Evolutionary conservation across 192 early-diverging fungal genomes (phyloP), one percentile per base, ranked within the genome.

Genomic region (Entomortierella parvispora): DNA sequence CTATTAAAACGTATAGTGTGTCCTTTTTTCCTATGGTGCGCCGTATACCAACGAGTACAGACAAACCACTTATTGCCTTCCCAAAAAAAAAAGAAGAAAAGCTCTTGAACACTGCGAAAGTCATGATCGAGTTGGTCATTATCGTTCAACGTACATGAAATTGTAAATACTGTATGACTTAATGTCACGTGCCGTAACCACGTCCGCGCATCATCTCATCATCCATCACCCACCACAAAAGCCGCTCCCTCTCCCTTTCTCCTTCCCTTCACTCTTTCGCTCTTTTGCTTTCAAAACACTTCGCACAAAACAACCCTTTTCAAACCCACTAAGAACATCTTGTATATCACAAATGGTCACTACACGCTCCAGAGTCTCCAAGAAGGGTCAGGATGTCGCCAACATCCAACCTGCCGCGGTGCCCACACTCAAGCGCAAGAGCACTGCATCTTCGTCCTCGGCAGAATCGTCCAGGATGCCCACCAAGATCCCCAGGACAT

Each of bases 311-410:
- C 52, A 14, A 17, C 52, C 26, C 52, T 7, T 26, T 29, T 7
- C 28, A 54, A 14, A 54, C 29, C 52, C 9, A 11, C 9, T 22
- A 22, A 17, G 22, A 50, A 22, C 42, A 10, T 11, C 11, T 1
- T 22, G 12, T 40, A 11, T 45, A 11, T 11, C 44, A 45, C 44
- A 45, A 11, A 59, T 65, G 63, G 63, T 65, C 42, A 65, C 63
- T 11, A 65, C 63, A 20, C 63, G 63, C 51, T 65, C 63, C 14
- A 53, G 63, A 55, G 63, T 20, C 28, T 54, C 43, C 52, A 65
- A 65, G 52, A 49, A n/a, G n/a, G n/a, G n/a, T n/a, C n/a, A n/a
- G n/a, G 46, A 23, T 37, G 60, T 12, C 33, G 15, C 47, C 14
- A 22, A 18, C 9, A 29, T 28, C 37, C 22, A 2, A 55, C 18